phyloP scores from a whole-genome alignment of 1,284 basidiomycete species.

The Irpex sp. region DNA sequence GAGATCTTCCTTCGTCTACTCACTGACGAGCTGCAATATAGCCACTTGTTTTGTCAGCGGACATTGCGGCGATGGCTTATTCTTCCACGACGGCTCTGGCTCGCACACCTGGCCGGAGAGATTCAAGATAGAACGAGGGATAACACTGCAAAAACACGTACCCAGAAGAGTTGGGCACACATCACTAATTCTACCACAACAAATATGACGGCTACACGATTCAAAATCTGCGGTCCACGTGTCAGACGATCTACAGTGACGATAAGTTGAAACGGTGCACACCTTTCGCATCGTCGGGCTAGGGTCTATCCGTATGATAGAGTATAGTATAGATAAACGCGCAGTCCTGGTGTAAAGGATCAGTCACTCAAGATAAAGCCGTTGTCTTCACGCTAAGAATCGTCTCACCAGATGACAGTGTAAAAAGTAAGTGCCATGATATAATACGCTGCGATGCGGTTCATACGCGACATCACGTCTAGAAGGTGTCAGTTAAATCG shows the following conservation, averaged over 20 bases:
- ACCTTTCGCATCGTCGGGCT: conserved; percentile 9
- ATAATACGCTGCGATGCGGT: conserved; percentile 36
- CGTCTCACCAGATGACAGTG: conserved; percentile 35
- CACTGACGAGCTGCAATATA: conserved; percentile 36
- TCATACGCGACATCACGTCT: conserved; percentile 19
- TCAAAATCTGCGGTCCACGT: conserved; percentile 22
- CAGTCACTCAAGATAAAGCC: background rate
- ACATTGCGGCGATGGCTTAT: conserved; percentile 32
- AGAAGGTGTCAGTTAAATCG: background rate
- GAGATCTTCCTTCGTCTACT: conserved; percentile 14
- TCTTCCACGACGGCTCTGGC: conserved; percentile 31
- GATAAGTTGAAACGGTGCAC: background rate
- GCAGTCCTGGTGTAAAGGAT: conserved; percentile 18
- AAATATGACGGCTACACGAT: conserved; percentile 29
- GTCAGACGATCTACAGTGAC: background rate
- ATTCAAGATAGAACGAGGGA: background rate
- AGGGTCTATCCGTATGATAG: conserved; percentile 43
- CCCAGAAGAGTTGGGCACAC: conserved; percentile 36
- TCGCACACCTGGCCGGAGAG: conserved; percentile 29
- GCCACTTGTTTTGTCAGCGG: conserved; percentile 33
- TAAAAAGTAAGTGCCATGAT: conserved; percentile 42
- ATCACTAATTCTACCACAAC: conserved; percentile 28
- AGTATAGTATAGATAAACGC: conserved; percentile 44
- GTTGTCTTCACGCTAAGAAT: background rate
- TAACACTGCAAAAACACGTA: background rate